Conservation (phyloP, 257 asterid species). For the Fraxinus americana region DNA sequence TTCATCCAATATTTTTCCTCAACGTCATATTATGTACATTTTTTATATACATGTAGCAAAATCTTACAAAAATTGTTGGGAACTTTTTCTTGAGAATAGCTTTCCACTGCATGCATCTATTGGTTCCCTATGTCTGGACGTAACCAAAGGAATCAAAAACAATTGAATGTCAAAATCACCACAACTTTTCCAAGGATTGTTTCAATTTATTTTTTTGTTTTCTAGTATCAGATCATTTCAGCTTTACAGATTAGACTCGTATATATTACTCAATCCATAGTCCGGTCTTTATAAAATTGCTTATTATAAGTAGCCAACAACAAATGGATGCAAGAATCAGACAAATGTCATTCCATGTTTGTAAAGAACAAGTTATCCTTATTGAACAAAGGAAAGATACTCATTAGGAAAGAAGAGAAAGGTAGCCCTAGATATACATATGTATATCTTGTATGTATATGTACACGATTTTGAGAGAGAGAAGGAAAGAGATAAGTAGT, state of each 20-base stretch:
- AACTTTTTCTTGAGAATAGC: slow-evolving; percentile 32
- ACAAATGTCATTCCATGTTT: slow-evolving; percentile 45
- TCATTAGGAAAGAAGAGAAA: slow-evolving; percentile 25
- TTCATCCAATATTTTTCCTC: too few species aligned
- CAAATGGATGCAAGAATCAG: slow-evolving; percentile 20
- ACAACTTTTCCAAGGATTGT: slow-evolving; percentile 5
- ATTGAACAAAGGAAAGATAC: slow-evolving; percentile 34
- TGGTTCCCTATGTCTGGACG: slow-evolving; percentile 23
- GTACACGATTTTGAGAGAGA: background rate
- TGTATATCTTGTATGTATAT: background rate
- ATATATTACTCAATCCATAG: background rate
- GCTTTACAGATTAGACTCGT: slow-evolving; percentile 25
- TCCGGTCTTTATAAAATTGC: slow-evolving; percentile 10
- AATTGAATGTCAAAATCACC: slow-evolving; percentile 30
- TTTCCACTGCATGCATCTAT: slow-evolving; percentile 28
- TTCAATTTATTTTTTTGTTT: background rate
- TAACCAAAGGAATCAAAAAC: slow-evolving; percentile 27
- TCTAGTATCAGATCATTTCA: background rate
- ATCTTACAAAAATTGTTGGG: slow-evolving; percentile 16
- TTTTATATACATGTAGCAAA: too few species aligned
- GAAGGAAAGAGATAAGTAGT: background rate
- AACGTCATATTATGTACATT: too few species aligned
- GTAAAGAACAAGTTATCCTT: slow-evolving; percentile 27
- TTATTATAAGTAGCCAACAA: slow-evolving; percentile 19
- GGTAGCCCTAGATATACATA: slow-evolving; percentile 11